A percentile compares a stretch with the other conserved stretches of the same genome.
These are phyloP conservation scores for Crithidia bombi DNA, from an alignment of 208 protist species.

Conservation along the genomic window DNA sequence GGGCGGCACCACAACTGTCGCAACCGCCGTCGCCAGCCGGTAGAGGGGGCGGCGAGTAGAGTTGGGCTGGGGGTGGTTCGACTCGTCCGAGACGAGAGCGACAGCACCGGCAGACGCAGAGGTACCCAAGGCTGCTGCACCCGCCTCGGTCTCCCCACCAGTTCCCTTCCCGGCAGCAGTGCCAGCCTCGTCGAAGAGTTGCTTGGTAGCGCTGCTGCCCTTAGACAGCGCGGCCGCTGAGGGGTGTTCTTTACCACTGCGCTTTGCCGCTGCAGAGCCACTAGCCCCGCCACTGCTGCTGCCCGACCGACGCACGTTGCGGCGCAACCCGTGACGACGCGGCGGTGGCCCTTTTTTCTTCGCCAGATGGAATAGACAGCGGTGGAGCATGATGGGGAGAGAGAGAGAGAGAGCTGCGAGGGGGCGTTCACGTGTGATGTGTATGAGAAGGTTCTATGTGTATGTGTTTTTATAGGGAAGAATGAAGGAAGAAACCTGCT, in stretches of 20 bases:
- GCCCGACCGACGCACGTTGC: constrained; percentile 20
- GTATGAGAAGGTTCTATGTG: neutral
- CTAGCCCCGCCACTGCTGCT: constrained; percentile 13
- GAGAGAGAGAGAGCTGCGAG: neutral
- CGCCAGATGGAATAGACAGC: constrained; percentile 14
- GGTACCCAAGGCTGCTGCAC: neutral
- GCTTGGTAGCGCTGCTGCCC: too few relatives aligned
- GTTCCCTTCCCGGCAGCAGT: neutral
- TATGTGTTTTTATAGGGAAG: too few relatives aligned
- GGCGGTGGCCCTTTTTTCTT: constrained; percentile 24
- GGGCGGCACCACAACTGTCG: constrained; percentile 81
- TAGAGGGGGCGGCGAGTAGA: constrained; percentile 45
- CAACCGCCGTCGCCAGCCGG: constrained; percentile 80
- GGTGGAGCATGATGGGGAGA: constrained; percentile 17
- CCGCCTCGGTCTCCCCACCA: neutral
- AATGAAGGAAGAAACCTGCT: too few relatives aligned
- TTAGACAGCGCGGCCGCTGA: neutral
- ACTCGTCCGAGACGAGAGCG: constrained; percentile 5
- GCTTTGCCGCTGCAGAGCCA: neutral
- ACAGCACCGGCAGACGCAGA: neutral
- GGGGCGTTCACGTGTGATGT: neutral
- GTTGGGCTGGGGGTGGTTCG: neutral
- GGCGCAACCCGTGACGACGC: constrained; percentile 28
- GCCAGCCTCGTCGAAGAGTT: too few relatives aligned
- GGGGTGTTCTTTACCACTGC: neutral